Percentiles rank a stretch among this genome's conserved stretches.
phyloP scores from a whole-genome alignment of 2,329 filamentous ascomycete genomes.

The Mycosphaerella arachidis region DNA sequence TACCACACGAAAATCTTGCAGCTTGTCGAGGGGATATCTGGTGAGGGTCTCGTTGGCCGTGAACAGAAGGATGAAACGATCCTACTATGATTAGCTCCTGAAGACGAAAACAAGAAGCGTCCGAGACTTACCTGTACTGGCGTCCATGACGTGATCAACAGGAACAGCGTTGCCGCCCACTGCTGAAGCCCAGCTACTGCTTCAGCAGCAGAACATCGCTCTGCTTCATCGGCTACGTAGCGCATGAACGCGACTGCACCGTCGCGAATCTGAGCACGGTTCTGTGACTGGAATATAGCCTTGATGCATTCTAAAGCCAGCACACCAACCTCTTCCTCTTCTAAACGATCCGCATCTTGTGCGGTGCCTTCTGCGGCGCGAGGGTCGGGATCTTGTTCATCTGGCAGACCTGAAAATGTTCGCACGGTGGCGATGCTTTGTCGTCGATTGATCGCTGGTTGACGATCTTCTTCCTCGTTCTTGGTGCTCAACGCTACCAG shows the following conservation, averaged over 20 bases:
- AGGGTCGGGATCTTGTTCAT: conserved; percentile 58
- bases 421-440: conserved; percentile 75
- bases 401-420: conserved; percentile 53
- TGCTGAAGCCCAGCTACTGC: conserved; percentile 34
- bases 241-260: conserved; percentile 69
- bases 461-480: conserved; percentile 65
- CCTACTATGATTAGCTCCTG: conserved; percentile 32
- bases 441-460: conserved; percentile 59
- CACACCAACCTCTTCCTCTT: conserved; percentile 81
- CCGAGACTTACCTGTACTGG: conserved; percentile 61
- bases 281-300: conserved; percentile 78
- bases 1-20: conserved; percentile 58
- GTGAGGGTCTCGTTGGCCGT: conserved; percentile 73
- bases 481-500: conserved; percentile 63
- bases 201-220: conserved; percentile 8
- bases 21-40: conserved; percentile 63
- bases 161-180: conserved; percentile 81
- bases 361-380: conserved; percentile 72
- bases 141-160: conserved; percentile 77
- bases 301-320: conserved; percentile 82
- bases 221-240: conserved; percentile 55
- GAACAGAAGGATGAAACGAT: conserved; percentile 85
- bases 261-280: conserved; percentile 72
- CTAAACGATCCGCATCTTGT: conserved; percentile 81
- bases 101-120: neutral